Evolutionary conservation across 768 basidiomycete species (phyloP), one percentile per base, ranked within the genome.

Genomic region (Rhodotorula toruloides): DNA sequence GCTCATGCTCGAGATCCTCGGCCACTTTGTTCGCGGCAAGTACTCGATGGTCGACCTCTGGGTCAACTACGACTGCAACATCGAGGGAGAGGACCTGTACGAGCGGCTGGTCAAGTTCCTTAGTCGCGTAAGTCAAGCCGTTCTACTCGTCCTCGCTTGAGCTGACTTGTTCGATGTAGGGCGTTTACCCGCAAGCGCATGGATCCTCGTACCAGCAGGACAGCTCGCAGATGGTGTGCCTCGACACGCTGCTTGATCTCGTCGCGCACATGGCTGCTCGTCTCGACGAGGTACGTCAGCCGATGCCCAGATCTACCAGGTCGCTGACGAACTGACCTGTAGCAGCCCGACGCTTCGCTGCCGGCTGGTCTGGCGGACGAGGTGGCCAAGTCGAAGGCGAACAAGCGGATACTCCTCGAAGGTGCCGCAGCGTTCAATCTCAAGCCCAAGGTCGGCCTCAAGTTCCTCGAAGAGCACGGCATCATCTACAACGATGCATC

Each of bases 51-150:
- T 94, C 52, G 91, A 98, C 74, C 80, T 96, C 21, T 99, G 91
- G 80, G 83, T 86, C 60, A 99, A 98, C 77, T 99, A 97, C 77
- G 96, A 99, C 76, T 97, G 92, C 74, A 91, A 96, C 74, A 85
- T 88, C 70, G 94, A 97, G 74, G 91, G 90, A 77, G 96, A 98
- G 79, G 94, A 98, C 76, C 78, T 98, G 61, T 94, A 93, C 72
- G 93, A 98, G 76, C 82, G 90, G 22, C 79, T 97, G 29, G 80
- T 93, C 65, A 89, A 87, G 32, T 96, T 98, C 77, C 79, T 91
- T 27, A 68, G 72, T 43, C 61, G 89, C 81, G 91, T 91, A 72
- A 62, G 81, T 70, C 12, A 58, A 53, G 21, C 7, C 40, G 68
- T 65, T 47, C 13, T 3, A 12, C 36, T n/a, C 37, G n/a, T 27